These are phyloP conservation scores for Chalaropsis thielavioides DNA, from an alignment of 2,329 filamentous ascomycete species.

Conservation along the genomic window DNA sequence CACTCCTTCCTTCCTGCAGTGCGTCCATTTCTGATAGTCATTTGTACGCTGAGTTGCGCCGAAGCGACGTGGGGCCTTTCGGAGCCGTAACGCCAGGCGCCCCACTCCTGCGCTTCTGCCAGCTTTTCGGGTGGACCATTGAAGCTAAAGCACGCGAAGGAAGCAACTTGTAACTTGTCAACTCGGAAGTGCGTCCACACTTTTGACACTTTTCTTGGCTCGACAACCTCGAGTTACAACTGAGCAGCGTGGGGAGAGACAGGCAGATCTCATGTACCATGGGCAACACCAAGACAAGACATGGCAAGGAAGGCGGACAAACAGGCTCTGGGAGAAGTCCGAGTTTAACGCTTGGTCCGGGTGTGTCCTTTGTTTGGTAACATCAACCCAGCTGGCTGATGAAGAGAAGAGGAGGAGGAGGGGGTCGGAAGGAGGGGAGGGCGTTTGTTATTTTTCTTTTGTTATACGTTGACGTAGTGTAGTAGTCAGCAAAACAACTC, in stretches of 20 bases:
- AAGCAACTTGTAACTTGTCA: slow-evolving; percentile 11
- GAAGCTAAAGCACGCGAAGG: slow-evolving; percentile 8
- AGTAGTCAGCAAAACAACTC: slow-evolving; percentile 1
- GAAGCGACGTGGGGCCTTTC: slow-evolving; percentile 15
- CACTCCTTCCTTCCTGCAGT: slow-evolving; percentile 8
- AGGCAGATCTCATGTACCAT: not conserved
- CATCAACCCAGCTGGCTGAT: not conserved
- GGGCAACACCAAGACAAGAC: too few relatives aligned
- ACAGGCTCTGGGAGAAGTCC: not conserved
- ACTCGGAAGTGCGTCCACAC: slow-evolving; percentile 8
- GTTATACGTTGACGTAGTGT: not conserved
- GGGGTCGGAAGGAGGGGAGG: not conserved
- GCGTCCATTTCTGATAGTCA: not conserved
- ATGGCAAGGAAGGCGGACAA: not conserved
- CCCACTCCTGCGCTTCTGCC: slow-evolving; percentile 7
- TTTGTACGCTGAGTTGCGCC: slow-evolving; percentile 14
- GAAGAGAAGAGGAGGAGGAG: not conserved
- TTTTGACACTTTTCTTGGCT: slow-evolving; percentile 10
- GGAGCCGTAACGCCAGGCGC: slow-evolving; percentile 12
- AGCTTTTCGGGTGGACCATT: slow-evolving; percentile 12
- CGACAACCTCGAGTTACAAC: slow-evolving; percentile 1
- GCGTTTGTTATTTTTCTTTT: not conserved
- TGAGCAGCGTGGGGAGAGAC: not conserved
- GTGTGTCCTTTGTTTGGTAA: slow-evolving; percentile 2
- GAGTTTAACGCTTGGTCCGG: slow-evolving; percentile 2